Percentiles rank a stretch among this genome's conserved stretches.
These are phyloP conservation scores for Apiosordaria backusii DNA, from an alignment of 495 filamentous ascomycete genomes.

Conservation along the genomic window DNA sequence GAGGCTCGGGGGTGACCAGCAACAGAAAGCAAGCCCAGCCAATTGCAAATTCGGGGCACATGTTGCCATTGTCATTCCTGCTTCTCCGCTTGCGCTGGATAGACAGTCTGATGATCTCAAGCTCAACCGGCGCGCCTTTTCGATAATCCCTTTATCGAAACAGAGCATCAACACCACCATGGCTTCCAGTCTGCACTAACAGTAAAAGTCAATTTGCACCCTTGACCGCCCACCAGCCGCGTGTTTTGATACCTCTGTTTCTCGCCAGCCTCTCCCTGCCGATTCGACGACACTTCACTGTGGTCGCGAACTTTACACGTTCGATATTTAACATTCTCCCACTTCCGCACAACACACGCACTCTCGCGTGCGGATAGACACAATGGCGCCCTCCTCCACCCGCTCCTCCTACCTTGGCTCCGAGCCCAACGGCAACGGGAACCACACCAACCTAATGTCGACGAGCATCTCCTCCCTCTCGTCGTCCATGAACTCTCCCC, in stretches of 20 bases:
- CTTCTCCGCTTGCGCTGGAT: neutral
- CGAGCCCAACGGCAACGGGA: neutral
- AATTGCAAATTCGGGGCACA: neutral
- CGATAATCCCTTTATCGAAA: too few relatives aligned
- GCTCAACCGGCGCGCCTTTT: too few relatives aligned
- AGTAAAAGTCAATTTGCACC: neutral
- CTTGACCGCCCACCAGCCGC: neutral
- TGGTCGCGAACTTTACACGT: neutral
- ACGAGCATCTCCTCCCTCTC: constrained; percentile 47
- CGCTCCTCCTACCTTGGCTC: constrained; percentile 24
- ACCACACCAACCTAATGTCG: constrained; percentile 35
- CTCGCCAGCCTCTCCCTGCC: neutral
- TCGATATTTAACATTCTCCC: neutral
- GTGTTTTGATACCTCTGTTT: neutral
- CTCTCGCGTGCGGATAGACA: constrained; percentile 1
- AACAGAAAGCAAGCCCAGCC: neutral
- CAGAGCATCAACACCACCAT: neutral
- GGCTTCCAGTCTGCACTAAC: neutral
- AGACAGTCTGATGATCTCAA: neutral
- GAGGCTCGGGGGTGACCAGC: neutral
- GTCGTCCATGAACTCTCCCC: constrained; percentile 47
- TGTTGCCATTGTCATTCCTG: neutral
- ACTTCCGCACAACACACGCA: constrained; percentile 4
- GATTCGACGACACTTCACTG: neutral
- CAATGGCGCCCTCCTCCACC: constrained; percentile 34